Percentiles rank a stretch among this genome's conserved stretches.
Conservation (phyloP, 1,139 yeast species). For the Pichia sp. region DNA sequence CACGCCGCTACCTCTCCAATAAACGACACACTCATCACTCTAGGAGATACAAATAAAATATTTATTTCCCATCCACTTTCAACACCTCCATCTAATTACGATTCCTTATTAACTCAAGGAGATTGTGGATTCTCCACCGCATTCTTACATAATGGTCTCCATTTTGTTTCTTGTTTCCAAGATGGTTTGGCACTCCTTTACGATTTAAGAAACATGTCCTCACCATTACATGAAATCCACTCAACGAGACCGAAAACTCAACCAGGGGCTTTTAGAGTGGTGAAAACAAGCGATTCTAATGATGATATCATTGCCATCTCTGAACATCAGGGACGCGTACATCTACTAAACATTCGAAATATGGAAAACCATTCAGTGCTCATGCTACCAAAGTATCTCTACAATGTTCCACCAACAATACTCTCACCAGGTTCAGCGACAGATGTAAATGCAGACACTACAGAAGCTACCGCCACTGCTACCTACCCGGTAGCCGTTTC, state of each 20-base stretch:
- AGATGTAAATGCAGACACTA: neutral
- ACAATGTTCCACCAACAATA: constrained; percentile 13
- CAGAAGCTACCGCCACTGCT: too few relatives aligned
- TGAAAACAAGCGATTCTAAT: constrained; percentile 63
- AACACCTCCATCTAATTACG: constrained; percentile 16
- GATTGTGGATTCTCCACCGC: constrained; percentile 82
- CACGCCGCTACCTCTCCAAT: constrained; percentile 58
- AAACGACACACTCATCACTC: constrained; percentile 43
- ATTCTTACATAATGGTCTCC: constrained; percentile 64
- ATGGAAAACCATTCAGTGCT: constrained; percentile 71
- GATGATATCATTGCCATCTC: constrained; percentile 71
- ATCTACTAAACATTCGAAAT: constrained; percentile 70
- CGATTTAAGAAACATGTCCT: constrained; percentile 56
- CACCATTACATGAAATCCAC: constrained; percentile 46
- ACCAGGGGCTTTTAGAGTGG: constrained; percentile 50
- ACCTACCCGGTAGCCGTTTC: neutral
- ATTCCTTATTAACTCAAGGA: constrained; percentile 47
- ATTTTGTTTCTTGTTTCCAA: constrained; percentile 78
- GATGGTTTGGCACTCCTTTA: constrained; percentile 74
- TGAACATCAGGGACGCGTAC: constrained; percentile 85
- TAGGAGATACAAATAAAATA: constrained; percentile 53
- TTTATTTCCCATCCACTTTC: constrained; percentile 41
- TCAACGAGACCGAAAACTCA: constrained; percentile 50
- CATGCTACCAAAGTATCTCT: constrained; percentile 36
- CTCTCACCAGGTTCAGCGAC: too few relatives aligned